Evolutionary conservation across 139 green algal genomes (phyloP).

Genomic region (Haematococcus sp.): DNA sequence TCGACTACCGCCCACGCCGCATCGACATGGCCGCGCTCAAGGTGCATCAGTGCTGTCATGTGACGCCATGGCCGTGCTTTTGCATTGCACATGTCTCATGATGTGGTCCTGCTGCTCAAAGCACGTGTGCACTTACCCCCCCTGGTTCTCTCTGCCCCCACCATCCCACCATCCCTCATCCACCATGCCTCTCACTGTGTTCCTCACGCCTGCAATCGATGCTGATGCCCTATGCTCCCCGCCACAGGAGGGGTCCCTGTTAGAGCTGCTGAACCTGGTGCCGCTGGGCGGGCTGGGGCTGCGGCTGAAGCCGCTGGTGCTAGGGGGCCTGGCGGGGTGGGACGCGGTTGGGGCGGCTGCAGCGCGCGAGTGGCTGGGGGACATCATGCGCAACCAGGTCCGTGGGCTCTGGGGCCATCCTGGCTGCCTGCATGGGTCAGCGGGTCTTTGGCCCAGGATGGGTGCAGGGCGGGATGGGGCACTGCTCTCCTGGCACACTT

Average conservation of each 20-base stretch:
- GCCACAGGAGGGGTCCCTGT: slow-evolving; percentile 35
- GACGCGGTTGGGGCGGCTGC: slow-evolving; percentile 43
- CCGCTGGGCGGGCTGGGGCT: slow-evolving; percentile 69
- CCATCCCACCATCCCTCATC: too few relatives aligned
- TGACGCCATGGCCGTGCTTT: too few relatives aligned
- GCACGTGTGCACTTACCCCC: too few relatives aligned
- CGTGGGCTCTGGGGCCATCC: neutral
- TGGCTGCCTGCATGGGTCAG: too few relatives aligned
- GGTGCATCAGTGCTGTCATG: neutral
- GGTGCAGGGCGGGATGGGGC: neutral
- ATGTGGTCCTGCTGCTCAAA: too few relatives aligned
- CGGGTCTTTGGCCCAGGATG: neutral
- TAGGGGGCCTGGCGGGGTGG: slow-evolving; percentile 57
- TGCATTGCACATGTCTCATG: too few relatives aligned
- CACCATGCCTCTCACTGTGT: too few relatives aligned
- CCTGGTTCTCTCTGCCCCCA: too few relatives aligned
- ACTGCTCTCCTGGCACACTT: neutral
- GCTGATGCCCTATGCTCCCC: too few relatives aligned
- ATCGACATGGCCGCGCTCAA: slow-evolving; percentile 62
- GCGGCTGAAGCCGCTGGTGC: slow-evolving; percentile 37
- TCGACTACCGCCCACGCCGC: slow-evolving; percentile 52
- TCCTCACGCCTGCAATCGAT: too few relatives aligned
- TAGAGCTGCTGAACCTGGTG: slow-evolving; percentile 75
- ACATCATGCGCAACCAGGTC: slow-evolving; percentile 57
- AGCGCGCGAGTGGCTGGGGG: slow-evolving; percentile 46